Evolutionary conservation across 495 filamentous ascomycete genomes (phyloP).

Genomic region (Corynascus novoguineensis): DNA sequence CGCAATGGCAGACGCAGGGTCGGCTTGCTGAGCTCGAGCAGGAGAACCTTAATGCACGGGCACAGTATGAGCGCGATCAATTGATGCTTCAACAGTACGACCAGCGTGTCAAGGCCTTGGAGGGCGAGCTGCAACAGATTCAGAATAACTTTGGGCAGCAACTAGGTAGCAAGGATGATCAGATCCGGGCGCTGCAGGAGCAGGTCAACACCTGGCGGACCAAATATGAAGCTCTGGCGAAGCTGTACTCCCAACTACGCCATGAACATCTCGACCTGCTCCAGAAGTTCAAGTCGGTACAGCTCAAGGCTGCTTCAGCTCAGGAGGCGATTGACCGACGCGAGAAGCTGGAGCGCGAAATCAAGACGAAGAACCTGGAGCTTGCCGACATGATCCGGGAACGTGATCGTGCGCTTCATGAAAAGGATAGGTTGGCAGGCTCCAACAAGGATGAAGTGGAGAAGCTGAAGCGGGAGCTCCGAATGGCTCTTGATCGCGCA

Average conservation of each 20-base stretch:
- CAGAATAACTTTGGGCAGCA: constrained; percentile 82
- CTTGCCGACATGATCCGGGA: constrained; percentile 98
- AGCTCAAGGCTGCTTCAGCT: constrained; percentile 91
- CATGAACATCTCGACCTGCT: constrained; percentile 92
- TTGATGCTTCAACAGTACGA: constrained; percentile 97
- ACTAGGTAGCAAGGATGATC: constrained; percentile 82
- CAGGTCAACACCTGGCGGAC: constrained; percentile 94
- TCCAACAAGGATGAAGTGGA: constrained; percentile 89
- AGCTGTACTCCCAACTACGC: constrained; percentile 92
- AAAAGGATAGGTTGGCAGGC: constrained; percentile 77
- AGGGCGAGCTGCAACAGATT: constrained; percentile 77
- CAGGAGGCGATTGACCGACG: constrained; percentile 93
- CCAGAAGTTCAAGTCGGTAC: constrained; percentile 91
- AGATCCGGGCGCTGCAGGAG: constrained; percentile 86
- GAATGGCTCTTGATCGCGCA: constrained; percentile 84
- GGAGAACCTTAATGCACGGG: constrained; percentile 88
- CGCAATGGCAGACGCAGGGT: constrained; percentile 85
- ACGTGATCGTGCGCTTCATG: constrained; percentile 88
- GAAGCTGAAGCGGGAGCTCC: constrained; percentile 93
- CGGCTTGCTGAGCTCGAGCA: constrained; percentile 89
- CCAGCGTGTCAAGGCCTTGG: constrained; percentile 82
- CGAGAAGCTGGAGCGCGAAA: constrained; percentile 91
- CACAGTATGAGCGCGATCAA: constrained; percentile 95
- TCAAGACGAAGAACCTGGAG: constrained; percentile 98
- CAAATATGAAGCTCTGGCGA: constrained; percentile 94